phyloP scores from a whole-genome alignment of 2,329 filamentous ascomycete genomes.

The Exophiala calicioides region DNA sequence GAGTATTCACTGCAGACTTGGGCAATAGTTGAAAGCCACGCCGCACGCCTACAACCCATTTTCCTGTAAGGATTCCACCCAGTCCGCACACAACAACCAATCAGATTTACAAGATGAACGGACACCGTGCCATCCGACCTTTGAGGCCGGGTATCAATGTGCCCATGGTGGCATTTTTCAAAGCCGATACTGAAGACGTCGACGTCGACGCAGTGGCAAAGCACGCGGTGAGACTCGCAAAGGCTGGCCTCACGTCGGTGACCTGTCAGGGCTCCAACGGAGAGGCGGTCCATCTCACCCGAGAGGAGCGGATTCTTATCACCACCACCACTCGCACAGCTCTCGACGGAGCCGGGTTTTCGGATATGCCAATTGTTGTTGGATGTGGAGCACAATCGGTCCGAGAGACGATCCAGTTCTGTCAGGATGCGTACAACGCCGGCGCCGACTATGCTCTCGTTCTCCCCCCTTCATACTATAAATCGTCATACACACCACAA shows the following conservation, averaged over 20 bases:
- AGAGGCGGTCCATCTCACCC: slow-evolving; percentile 76
- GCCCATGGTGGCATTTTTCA: slow-evolving; percentile 74
- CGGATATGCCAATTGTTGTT: slow-evolving; percentile 68
- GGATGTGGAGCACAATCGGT: slow-evolving; percentile 74
- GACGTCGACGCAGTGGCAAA: slow-evolving; percentile 63
- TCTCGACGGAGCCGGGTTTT: slow-evolving; percentile 66
- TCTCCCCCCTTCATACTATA: slow-evolving; percentile 76
- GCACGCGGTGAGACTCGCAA: slow-evolving; percentile 67
- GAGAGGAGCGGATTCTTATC: slow-evolving; percentile 67
- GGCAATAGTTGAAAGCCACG: background rate
- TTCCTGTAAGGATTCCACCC: background rate
- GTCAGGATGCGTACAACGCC: slow-evolving; percentile 65
- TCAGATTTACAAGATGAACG: slow-evolving; percentile 20
- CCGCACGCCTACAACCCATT: background rate
- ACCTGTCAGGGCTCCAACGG: slow-evolving; percentile 80
- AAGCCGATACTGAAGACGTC: slow-evolving; percentile 63
- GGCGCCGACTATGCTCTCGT: slow-evolving; percentile 77
- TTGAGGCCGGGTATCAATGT: slow-evolving; percentile 63
- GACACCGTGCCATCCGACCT: slow-evolving; percentile 19
- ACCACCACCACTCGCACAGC: slow-evolving; percentile 70
- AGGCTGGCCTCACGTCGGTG: slow-evolving; percentile 70
- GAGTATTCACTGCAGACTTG: background rate
- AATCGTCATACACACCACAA: slow-evolving; percentile 62
- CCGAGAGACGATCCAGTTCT: slow-evolving; percentile 69
- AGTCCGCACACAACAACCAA: background rate